A percentile compares a stretch with the other conserved stretches of the same genome.
These are phyloP conservation scores for Limnomonas spitsbergensis DNA, from an alignment of 139 green algal species.

Conservation along the genomic window DNA sequence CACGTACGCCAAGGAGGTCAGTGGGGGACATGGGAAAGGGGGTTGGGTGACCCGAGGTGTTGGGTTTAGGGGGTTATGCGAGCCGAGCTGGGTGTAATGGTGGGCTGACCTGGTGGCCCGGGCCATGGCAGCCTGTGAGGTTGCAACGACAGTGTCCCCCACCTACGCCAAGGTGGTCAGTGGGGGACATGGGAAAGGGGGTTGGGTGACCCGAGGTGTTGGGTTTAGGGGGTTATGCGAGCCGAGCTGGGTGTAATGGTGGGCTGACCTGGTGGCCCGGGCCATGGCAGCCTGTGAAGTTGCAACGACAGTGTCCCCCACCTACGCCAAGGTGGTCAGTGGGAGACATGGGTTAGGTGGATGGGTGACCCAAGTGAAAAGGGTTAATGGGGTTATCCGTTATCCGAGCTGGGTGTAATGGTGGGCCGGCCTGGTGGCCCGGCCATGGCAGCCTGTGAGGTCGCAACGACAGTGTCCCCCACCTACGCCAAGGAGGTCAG, in stretches of 20 bases:
- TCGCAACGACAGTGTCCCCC: conserved; percentile 85
- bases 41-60: too few species aligned
- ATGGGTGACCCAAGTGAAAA: too few species aligned
- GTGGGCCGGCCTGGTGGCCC: conserved; percentile 77
- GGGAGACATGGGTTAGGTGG: not conserved
- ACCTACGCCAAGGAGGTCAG: conserved; percentile 86
- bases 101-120: conserved; percentile 77
- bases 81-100: too few species aligned
- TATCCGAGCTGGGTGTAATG: too few species aligned
- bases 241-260: too few species aligned
- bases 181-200: conserved; percentile 1
- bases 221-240: not conserved
- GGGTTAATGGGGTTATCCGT: not conserved
- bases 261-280: conserved; percentile 76
- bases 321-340: conserved; percentile 81
- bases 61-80: not conserved
- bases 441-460: conserved; percentile 62
- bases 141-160: conserved; percentile 85
- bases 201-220: too few species aligned
- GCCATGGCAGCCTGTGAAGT: conserved; percentile 65
- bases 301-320: conserved; percentile 87
- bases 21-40: conserved; percentile 10
- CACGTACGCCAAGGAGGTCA: conserved; percentile 85
- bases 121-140: conserved; percentile 62
- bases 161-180: conserved; percentile 85